A percentile compares a stretch with the other conserved stretches of the same genome.
These are phyloP conservation scores for Kwoniella sp. DNA, from an alignment of 768 basidiomycete genomes.

Conservation along the genomic window DNA sequence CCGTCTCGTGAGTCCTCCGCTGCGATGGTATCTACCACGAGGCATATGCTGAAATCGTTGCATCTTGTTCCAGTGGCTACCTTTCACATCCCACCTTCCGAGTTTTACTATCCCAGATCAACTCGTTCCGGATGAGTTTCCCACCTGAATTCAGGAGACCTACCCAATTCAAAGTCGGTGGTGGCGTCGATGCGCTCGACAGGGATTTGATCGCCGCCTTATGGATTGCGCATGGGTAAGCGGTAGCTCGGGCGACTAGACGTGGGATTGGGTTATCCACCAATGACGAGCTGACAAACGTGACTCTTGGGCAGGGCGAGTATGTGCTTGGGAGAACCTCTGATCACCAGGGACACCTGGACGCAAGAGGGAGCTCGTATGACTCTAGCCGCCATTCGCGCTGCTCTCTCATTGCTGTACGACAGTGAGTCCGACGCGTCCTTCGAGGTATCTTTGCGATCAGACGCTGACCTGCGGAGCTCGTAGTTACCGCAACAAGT, in stretches of 20 bases:
- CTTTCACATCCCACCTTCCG: conserved; percentile 25
- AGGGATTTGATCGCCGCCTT: conserved; percentile 33
- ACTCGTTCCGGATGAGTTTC: conserved; percentile 39
- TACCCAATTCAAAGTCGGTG: conserved; percentile 15
- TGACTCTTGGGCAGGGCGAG: conserved; percentile 26
- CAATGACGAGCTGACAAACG: neutral
- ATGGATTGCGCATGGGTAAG: conserved; percentile 38
- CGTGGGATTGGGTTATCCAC: neutral
- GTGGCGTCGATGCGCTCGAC: conserved; percentile 23
- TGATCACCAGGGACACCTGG: conserved; percentile 41
- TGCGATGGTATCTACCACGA: neutral
- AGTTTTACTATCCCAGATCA: conserved; percentile 36
- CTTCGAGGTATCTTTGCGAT: no score
- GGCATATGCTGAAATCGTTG: neutral
- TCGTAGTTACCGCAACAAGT: conserved; percentile 42
- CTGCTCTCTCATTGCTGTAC: conserved; percentile 46
- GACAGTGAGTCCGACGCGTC: conserved; percentile 36
- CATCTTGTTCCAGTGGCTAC: conserved; percentile 7
- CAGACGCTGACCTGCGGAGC: conserved; percentile 18
- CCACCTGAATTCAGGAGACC: conserved; percentile 41
- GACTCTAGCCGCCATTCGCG: conserved; percentile 37
- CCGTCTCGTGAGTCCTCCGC: conserved; percentile 24
- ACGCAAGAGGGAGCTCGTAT: conserved; percentile 41
- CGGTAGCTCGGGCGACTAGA: neutral
- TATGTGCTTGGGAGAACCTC: conserved; percentile 37